Evolutionary conservation across 768 basidiomycete genomes (phyloP).

Genomic region (Erythrobasidium yunnanense): DNA sequence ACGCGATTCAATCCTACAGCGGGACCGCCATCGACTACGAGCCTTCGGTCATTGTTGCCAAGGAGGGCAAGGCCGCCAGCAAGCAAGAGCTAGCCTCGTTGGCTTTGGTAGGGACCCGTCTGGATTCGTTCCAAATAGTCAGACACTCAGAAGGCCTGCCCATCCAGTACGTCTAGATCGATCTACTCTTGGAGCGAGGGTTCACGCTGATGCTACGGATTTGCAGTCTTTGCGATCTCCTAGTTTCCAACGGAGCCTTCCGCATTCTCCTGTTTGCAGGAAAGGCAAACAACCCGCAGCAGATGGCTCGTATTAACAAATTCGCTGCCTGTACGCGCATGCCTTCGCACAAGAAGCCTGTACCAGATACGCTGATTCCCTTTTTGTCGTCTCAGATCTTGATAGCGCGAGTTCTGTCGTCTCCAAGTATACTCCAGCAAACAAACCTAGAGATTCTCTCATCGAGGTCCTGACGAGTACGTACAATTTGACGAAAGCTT

Average conservation of each 20-base stretch:
- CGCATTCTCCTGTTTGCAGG: slow-evolving; percentile 35
- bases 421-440: slow-evolving; percentile 35
- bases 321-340: slow-evolving; percentile 28
- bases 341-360: neutral
- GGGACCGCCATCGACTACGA: slow-evolving; percentile 38
- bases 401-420: slow-evolving; percentile 33
- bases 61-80: slow-evolving; percentile 14
- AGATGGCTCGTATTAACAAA: slow-evolving; percentile 30
- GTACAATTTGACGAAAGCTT: neutral
- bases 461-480: slow-evolving; percentile 42
- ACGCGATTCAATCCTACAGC: neutral
- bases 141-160: slow-evolving; percentile 28
- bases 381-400: slow-evolving; percentile 29
- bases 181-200: neutral
- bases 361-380: neutral
- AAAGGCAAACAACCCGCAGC: slow-evolving; percentile 27
- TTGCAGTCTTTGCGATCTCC: slow-evolving; percentile 14
- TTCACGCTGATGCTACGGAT: slow-evolving; percentile 20
- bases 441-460: slow-evolving; percentile 15
- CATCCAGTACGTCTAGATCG: slow-evolving; percentile 22
- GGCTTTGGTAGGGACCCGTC: slow-evolving; percentile 34
- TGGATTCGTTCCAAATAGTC: slow-evolving; percentile 35
- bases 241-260: slow-evolving; percentile 33
- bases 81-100: slow-evolving; percentile 31
- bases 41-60: slow-evolving; percentile 31